Evolutionary conservation across 257 asterid species (phyloP), one percentile per base, ranked within the genome.

Genomic region (Avicennia marina): DNA sequence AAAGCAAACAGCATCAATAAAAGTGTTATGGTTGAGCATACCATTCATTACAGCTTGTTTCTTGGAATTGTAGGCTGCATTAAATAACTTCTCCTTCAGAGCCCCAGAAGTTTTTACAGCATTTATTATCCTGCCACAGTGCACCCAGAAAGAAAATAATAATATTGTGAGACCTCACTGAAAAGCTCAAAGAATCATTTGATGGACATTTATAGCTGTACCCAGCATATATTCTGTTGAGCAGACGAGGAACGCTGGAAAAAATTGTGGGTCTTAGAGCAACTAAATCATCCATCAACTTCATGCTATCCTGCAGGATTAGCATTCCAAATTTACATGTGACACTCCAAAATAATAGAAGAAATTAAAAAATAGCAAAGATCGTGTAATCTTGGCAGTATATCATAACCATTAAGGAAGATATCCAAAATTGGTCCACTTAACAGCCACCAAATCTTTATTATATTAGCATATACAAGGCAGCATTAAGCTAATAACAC

Each of bases 221-320:
- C 98, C 96, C 96, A 41, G 86, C 95, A 72, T 91, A 91, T 68
- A 91, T 91, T 55, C 61, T 3, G 47, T 55, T 55, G 61, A 81
- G 83, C n/a, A 91, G 81, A 48, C 98, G 95, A 67, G 98, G 98
- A 64, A 91, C 98, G 63, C 98, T 91, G 70, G 94, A 71, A 81
- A 91, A 91, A 62, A 88, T 64, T 43, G 98, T 91, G 70, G 98
- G 98, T 66, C 88, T 83, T 53, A 91, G 78, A 59, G 86, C 85
- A 42, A 81, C 94, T 72, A 88, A 74, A 80, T 91, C 61, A 55
- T 55, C 61, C 61, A 55, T 55, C 61, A 55, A 59, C 79, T 88
- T 91, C 90, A 88, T 11, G 68, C 74, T 85, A 74, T 91, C 96
- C 98, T 91, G 85, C 72, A 91, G 61, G n/a, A 53, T 58, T 41